Percentiles rank a stretch among this genome's conserved stretches.
phyloP scores from a whole-genome alignment of 345 rosid species.

The Eucalyptus albens region DNA sequence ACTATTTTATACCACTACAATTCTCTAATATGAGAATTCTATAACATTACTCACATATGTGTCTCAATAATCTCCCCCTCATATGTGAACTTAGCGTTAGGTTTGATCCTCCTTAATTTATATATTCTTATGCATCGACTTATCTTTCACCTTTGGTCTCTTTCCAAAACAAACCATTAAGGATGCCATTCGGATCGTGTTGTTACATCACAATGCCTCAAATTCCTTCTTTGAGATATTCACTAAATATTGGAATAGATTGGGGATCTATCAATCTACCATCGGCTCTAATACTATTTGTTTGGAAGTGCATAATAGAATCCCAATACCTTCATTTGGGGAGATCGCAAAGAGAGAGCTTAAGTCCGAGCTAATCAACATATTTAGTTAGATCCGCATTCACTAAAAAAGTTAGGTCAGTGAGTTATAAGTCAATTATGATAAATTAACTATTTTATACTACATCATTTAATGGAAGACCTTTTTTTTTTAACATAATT shows the following conservation, averaged over 20 bases:
- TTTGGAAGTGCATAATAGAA: accelerated
- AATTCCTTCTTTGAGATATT: neutral
- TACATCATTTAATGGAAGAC: no score
- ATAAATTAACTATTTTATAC: no score
- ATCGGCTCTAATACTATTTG: no score
- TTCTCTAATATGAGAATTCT: neutral
- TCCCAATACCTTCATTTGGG: accelerated
- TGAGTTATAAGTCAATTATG: neutral
- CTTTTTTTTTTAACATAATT: no score
- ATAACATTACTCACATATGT: neutral
- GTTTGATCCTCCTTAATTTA: neutral
- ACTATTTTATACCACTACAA: neutral
- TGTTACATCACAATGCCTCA: neutral
- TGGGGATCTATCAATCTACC: neutral
- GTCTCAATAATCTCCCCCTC: neutral
- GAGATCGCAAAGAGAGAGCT: no score
- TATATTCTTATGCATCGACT: neutral
- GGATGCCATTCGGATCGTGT: accelerated
- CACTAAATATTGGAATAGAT: no score
- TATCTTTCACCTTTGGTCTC: neutral
- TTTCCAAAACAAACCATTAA: neutral
- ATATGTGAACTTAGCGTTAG: neutral
- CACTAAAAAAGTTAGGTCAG: no score
- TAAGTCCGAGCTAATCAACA: neutral
- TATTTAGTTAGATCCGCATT: no score